Conservation (phyloP, 306 rosid genomes). For the Inga leiocalycina region DNA sequence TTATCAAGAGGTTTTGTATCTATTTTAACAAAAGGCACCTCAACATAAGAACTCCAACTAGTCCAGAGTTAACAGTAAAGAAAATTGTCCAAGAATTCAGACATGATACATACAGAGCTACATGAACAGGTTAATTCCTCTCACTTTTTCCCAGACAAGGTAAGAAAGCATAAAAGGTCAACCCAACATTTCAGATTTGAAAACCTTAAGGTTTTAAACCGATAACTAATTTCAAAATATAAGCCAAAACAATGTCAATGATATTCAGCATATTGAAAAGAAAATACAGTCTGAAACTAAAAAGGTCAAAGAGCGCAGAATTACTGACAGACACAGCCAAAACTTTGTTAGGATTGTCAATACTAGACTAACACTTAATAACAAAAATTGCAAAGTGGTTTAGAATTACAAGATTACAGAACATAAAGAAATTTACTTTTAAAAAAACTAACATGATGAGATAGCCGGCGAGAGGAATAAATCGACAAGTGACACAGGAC, state of each 20-base stretch:
- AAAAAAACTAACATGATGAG: not conserved
- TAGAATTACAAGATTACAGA: not conserved
- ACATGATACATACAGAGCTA: not conserved
- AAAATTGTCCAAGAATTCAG: not conserved
- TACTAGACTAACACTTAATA: not conserved
- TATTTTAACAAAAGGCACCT: conserved; percentile 41
- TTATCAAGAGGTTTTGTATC: conserved; percentile 81
- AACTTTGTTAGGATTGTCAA: not conserved
- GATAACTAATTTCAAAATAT: conserved; percentile 7
- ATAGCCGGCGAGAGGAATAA: not conserved
- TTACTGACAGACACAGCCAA: not conserved
- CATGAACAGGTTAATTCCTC: not conserved
- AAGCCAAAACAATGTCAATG: not conserved
- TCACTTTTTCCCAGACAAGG: not conserved
- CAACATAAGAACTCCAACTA: conserved; percentile 34
- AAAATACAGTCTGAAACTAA: conserved; percentile 7
- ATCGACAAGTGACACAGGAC: not conserved
- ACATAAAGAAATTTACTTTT: not conserved
- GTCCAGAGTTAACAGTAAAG: not conserved
- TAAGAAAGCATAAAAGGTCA: conserved; percentile 26
- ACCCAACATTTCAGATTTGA: conserved; percentile 21
- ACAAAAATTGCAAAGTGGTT: not conserved
- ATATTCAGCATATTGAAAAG: not conserved
- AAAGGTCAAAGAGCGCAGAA: not conserved
- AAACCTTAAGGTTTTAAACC: not conserved